Evolutionary conservation across 768 basidiomycete genomes (phyloP).

Genomic region (Porpolomopsis calyptriformis): DNA sequence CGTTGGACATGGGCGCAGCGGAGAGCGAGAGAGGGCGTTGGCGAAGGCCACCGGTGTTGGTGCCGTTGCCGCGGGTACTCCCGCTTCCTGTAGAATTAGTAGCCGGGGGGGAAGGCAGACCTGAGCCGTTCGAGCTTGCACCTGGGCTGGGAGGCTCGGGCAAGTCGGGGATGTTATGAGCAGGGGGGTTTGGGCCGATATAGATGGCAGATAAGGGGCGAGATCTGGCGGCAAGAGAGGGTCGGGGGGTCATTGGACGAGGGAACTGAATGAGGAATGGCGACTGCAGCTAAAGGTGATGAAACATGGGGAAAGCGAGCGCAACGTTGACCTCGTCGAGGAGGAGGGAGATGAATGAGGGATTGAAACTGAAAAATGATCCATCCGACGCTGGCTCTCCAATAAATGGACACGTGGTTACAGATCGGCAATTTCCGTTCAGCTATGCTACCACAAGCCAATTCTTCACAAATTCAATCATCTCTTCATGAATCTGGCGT

Average conservation of each 20-base stretch:
- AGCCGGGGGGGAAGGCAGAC: conserved; percentile 74
- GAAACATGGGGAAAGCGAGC: conserved; percentile 6
- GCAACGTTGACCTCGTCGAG: conserved; percentile 12
- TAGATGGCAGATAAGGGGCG: conserved; percentile 57
- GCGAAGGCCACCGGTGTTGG: conserved; percentile 17
- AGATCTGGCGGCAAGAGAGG: conserved; percentile 29
- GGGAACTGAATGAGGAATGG: conserved; percentile 8
- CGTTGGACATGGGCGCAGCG: conserved; percentile 29
- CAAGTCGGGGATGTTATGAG: conserved; percentile 49
- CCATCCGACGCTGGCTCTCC: too few species aligned
- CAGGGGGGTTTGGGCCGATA: conserved; percentile 34
- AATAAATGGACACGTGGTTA: too few species aligned
- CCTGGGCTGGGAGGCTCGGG: conserved; percentile 63
- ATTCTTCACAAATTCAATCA: conserved; percentile 62
- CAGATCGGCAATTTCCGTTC: too few species aligned
- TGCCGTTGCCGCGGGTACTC: conserved; percentile 53
- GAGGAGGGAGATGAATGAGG: conserved; percentile 3
- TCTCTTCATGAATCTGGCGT: conserved; percentile 67
- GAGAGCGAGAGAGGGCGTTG: conserved; percentile 14
- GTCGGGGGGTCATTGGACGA: conserved; percentile 39
- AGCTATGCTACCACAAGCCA: too few species aligned
- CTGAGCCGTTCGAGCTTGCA: conserved; percentile 42
- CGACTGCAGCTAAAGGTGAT: conserved; percentile 2
- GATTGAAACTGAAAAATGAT: neutral
- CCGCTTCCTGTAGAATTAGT: conserved; percentile 80